phyloP scores from a whole-genome alignment of 768 basidiomycete genomes.

The Tulasnella sp. region DNA sequence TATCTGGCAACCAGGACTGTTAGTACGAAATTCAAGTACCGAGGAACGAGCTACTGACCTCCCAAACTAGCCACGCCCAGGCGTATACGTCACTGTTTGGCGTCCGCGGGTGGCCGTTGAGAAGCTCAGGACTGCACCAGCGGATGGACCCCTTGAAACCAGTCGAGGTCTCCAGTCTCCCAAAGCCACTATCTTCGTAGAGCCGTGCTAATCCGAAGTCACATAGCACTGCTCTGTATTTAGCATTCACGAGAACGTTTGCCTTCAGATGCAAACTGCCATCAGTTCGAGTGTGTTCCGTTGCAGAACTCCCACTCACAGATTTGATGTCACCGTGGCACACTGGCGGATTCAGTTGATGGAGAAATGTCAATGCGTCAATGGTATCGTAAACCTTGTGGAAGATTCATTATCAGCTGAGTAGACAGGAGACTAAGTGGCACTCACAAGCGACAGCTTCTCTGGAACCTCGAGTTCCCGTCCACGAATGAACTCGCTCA shows the following conservation, averaged over 20 bases:
- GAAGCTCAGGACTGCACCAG: slow-evolving; percentile 20
- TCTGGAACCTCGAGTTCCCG: neutral
- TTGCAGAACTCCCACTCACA: neutral
- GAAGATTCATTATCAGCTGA: neutral
- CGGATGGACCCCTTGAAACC: slow-evolving; percentile 24
- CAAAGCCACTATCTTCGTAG: neutral
- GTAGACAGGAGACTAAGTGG: too few relatives aligned
- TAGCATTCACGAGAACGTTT: slow-evolving; percentile 6
- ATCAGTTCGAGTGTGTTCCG: neutral
- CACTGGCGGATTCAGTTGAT: neutral
- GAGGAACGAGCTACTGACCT: neutral
- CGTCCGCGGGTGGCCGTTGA: slow-evolving; percentile 7
- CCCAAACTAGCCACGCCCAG: slow-evolving; percentile 16
- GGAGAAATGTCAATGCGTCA: neutral
- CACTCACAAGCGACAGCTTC: neutral
- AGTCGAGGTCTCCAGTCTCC: neutral
- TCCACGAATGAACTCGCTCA: slow-evolving; percentile 1
- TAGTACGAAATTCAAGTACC: neutral
- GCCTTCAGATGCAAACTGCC: neutral
- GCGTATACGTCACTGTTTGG: slow-evolving; percentile 13
- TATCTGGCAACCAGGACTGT: neutral
- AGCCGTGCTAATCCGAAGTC: slow-evolving; percentile 17
- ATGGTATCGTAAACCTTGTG: neutral
- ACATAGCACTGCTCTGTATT: slow-evolving; percentile 4
- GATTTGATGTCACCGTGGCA: slow-evolving; percentile 11